Base-by-base conservation (phyloP, 2,329 filamentous ascomycete genomes). In the Pseudogymnoascus sp. region DNA sequence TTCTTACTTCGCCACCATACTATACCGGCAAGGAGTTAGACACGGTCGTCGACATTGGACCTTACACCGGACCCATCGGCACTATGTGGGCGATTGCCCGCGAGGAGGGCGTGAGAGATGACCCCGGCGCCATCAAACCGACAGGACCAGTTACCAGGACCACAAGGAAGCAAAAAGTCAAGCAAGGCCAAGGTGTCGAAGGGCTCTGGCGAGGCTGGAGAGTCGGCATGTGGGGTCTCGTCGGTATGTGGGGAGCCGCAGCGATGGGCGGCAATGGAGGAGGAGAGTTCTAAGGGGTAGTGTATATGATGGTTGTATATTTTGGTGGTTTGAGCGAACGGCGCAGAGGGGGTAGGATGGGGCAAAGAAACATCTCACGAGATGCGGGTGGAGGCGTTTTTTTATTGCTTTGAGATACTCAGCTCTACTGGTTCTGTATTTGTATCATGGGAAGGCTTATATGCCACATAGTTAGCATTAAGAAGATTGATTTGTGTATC, bases 31-130 rank as follows among this genome's bases (percentile, higher is more conserved):
- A 61, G 69, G 79, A 76, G 59, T 72, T 90, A 53, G 86, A 91
- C 62, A 92, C 91, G 0, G 87, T 97, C 62, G 86, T 98, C 0
- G 86, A 89, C 2, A 81, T 90, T 0, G 93, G 92, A 2, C 84
- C 84, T 3, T 99, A 96, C 74, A 81, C 85, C 35, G 95, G 95
- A n/a, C 82, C 96, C 1, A 74, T 95, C n/a, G 90, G 91, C 2
- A 97, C 93, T 2, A 93, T 97, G 84, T 93, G 91, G 81, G 84
- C 85, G 65, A 95, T 99, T 65, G 82, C 90, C 1, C 83, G 88
- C 37, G 90, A 96, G 70, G 95, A 99, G 74, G 95, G 95, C 6
- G 62, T 66, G 1, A 62, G 64, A 43, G 64, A 19, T 0, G 56
- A 60, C 11, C 31, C 31, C 16, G n/a, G 37, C 6, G 46, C 63